Percentiles rank a stretch among this genome's conserved stretches.
phyloP scores from a whole-genome alignment of 139 green algal species.

The Chloropicon primus region DNA sequence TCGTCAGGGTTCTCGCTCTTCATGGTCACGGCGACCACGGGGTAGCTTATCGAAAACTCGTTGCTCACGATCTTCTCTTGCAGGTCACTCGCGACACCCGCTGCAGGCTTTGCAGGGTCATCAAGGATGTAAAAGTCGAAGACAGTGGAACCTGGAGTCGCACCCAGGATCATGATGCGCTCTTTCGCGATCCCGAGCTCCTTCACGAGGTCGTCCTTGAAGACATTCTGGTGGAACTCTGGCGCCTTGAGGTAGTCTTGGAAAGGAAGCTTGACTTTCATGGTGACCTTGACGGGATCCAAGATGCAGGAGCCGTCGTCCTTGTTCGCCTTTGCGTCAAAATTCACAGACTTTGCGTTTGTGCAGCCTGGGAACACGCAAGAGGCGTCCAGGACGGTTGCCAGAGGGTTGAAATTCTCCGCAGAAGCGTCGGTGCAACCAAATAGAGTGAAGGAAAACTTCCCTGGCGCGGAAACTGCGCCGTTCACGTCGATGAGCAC shows the following conservation, averaged over 20 bases:
- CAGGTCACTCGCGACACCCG: background rate
- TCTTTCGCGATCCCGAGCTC: background rate
- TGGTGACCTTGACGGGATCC: background rate
- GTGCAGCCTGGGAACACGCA: slow-evolving; percentile 1
- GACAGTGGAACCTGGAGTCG: background rate
- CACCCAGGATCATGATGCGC: background rate
- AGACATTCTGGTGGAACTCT: background rate
- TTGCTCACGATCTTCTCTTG: background rate
- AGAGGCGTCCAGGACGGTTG: background rate
- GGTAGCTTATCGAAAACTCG: background rate
- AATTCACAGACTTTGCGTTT: background rate
- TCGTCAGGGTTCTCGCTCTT: background rate
- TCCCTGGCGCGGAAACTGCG: background rate
- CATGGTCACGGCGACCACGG: background rate
- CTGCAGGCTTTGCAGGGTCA: background rate
- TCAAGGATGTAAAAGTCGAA: background rate
- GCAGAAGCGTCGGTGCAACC: background rate
- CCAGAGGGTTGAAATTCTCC: background rate
- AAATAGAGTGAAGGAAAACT: background rate
- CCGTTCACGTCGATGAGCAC: background rate
- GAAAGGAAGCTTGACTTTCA: background rate
- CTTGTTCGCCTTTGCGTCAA: background rate
- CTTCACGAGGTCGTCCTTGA: background rate
- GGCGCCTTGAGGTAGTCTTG: background rate
- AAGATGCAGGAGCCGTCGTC: background rate